These are phyloP conservation scores for Castanopsis chinensis DNA, from an alignment of 306 rosid species.

Conservation along the genomic window DNA sequence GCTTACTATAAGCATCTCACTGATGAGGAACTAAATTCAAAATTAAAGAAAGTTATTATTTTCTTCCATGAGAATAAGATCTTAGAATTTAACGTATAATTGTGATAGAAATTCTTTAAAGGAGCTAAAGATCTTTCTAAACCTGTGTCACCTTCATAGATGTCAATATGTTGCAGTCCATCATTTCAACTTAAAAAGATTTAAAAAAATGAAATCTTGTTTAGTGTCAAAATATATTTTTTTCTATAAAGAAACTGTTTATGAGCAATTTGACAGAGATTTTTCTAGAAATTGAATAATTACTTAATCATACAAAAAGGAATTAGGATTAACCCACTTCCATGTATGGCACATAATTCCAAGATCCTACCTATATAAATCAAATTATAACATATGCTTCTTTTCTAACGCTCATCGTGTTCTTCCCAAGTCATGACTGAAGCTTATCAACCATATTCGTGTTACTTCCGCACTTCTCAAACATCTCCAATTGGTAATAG, in stretches of 20 bases:
- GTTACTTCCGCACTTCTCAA: neutral
- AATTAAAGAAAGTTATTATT: no score
- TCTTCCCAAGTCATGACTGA: neutral
- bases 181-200: neutral
- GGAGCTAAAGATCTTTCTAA: neutral
- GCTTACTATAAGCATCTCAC: slow-evolving; percentile 7
- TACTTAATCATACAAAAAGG: neutral
- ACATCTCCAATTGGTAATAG: neutral
- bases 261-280: neutral
- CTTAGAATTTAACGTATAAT: no score
- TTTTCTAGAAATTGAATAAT: neutral
- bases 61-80: no score
- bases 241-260: neutral
- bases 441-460: neutral
- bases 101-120: no score
- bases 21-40: slow-evolving; percentile 1
- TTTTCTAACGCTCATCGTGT: neutral
- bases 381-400: neutral
- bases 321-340: neutral
- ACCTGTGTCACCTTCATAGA: neutral
- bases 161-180: neutral
- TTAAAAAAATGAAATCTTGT: neutral
- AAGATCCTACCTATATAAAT: neutral
- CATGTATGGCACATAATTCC: neutral
- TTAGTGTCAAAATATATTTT: neutral